phyloP scores from a whole-genome alignment of 2,329 filamentous ascomycete species.

The Apiospora aurea region DNA sequence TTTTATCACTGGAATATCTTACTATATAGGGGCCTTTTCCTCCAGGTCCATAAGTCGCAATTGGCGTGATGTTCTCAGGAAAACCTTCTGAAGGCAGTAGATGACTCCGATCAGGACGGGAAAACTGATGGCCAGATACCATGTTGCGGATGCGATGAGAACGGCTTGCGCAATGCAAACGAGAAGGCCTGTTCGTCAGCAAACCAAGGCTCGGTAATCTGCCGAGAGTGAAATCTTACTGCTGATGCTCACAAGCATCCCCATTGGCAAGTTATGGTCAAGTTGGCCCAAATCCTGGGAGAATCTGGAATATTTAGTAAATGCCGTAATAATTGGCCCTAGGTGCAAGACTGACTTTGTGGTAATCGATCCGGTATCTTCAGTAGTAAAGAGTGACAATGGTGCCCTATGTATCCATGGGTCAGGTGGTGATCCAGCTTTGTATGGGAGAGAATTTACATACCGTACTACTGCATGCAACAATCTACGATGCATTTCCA shows the following conservation, averaged over 20 bases:
- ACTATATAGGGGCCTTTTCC: conserved; percentile 65
- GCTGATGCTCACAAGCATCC: conserved; percentile 23
- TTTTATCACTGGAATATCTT: conserved; percentile 31
- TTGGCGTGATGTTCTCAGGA: conserved; percentile 67
- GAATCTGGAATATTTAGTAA: conserved; percentile 5
- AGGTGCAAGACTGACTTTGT: conserved; percentile 9
- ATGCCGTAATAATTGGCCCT: neutral
- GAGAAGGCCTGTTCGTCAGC: conserved; percentile 14
- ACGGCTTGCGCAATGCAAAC: conserved; percentile 23
- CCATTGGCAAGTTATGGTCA: conserved; percentile 23
- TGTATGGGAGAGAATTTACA: neutral
- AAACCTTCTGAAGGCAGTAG: conserved; percentile 62
- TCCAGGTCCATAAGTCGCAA: conserved; percentile 68
- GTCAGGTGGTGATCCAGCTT: neutral
- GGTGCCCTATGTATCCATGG: neutral
- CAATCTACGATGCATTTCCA: conserved; percentile 15
- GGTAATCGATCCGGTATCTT: conserved; percentile 24
- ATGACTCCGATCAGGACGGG: conserved; percentile 55
- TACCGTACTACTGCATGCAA: conserved; percentile 22
- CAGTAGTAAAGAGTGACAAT: conserved; percentile 4
- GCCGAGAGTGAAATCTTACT: neutral
- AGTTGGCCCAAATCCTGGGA: conserved; percentile 22
- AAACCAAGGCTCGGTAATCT: neutral
- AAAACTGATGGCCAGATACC: conserved; percentile 53
- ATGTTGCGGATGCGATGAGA: conserved; percentile 21